These are phyloP conservation scores for Trypanosoma mega DNA, from an alignment of 208 protist species.

Conservation along the genomic window DNA sequence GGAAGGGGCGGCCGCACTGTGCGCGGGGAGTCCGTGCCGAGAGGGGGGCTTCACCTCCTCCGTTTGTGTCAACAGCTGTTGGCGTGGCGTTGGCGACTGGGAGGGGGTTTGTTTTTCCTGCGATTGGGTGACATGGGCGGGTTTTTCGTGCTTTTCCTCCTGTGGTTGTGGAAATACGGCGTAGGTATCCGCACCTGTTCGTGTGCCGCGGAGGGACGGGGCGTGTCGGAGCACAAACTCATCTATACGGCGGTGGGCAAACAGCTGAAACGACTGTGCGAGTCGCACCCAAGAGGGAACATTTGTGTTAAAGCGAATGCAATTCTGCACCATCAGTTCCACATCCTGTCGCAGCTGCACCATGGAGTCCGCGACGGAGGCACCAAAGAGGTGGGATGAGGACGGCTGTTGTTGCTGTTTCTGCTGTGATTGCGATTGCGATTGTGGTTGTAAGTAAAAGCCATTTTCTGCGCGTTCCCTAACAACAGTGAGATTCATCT, in stretches of 20 bases:
- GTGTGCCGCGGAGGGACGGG: conserved; percentile 54
- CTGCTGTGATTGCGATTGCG: conserved; percentile 2
- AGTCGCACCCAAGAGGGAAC: conserved; percentile 63
- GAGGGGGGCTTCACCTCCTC: too few species aligned
- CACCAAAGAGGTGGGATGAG: conserved; percentile 28
- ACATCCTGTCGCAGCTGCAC: conserved; percentile 62
- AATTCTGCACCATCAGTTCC: conserved; percentile 84
- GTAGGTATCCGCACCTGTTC: conserved; percentile 36
- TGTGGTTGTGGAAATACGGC: neutral
- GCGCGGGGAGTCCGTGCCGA: neutral
- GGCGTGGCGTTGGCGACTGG: neutral
- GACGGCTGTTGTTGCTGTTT: neutral
- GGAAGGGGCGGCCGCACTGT: too few species aligned
- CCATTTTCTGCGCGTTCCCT: conserved; percentile 55
- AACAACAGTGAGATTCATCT: conserved; percentile 81
- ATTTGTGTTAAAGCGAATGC: conserved; percentile 77
- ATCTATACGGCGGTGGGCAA: conserved; percentile 78
- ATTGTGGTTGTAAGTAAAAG: conserved; percentile 41
- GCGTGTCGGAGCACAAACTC: conserved; percentile 70
- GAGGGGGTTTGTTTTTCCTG: conserved; percentile 5
- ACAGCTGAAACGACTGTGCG: conserved; percentile 60
- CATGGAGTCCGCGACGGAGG: conserved; percentile 66
- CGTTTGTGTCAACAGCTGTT: neutral
- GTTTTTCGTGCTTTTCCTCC: conserved; percentile 2
- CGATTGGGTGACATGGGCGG: neutral